A percentile compares a stretch with the other conserved stretches of the same genome.
Conservation (phyloP, 768 basidiomycete species). For the Mycena galericulata region DNA sequence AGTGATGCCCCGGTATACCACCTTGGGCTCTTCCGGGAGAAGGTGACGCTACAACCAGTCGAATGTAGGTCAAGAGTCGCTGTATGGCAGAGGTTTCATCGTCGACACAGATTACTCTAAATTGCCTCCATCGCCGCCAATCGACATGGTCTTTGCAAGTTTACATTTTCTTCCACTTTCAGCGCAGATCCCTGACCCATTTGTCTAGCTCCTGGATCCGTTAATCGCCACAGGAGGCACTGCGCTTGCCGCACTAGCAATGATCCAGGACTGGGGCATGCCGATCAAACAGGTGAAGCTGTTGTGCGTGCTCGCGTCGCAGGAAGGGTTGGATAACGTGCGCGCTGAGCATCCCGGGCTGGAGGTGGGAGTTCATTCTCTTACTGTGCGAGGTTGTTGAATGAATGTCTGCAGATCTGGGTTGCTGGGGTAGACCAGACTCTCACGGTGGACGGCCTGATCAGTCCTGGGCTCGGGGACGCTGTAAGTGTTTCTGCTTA, state of each 20-base stretch:
- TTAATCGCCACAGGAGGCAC: constrained; percentile 96
- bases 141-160: constrained; percentile 78
- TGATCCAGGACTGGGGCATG: constrained; percentile 89
- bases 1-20: constrained; percentile 91
- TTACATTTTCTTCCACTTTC: not conserved
- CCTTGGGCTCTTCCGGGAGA: constrained; percentile 90
- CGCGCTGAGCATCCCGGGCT: constrained; percentile 78
- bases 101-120: constrained; percentile 83
- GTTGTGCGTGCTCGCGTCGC: constrained; percentile 83
- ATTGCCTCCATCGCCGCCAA: constrained; percentile 77
- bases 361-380: constrained; percentile 62
- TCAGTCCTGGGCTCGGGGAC: constrained; percentile 93
- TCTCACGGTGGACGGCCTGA: constrained; percentile 81
- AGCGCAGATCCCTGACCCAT: not conserved
- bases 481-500: constrained; percentile 64
- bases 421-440: constrained; percentile 82
- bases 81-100: not conserved
- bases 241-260: constrained; percentile 85
- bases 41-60: constrained; percentile 88
- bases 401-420: constrained; percentile 75
- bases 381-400: constrained; percentile 10
- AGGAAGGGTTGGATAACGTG: constrained; percentile 77
- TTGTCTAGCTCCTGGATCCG: constrained; percentile 80
- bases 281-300: constrained; percentile 83
- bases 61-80: constrained; percentile 70